Evolutionary conservation across 164 flowering plant genomes (phyloP), one percentile per base, ranked within the genome.

Genomic region (Malania oleifera): DNA sequence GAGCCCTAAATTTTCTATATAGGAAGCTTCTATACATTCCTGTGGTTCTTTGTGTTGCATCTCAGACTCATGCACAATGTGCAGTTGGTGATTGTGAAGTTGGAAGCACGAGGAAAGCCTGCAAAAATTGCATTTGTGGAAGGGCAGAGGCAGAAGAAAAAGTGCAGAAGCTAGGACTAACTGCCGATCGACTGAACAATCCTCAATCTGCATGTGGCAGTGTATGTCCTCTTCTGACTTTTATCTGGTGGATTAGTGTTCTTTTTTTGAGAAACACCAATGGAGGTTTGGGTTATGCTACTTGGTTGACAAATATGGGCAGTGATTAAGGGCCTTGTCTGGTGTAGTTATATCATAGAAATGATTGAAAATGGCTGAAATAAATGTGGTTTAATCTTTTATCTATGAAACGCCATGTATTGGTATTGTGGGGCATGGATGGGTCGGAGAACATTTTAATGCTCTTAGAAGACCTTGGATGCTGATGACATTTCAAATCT

Each of bases 121-220:
- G 99, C 83, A 95, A 95, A 72, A 89, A 89, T 63, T 95, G 99
- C 77, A 75, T 77, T 28, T 95, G 99, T 73, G 97, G 99, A 40
- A 71, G 95, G 65, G 99, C 96, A 29, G 97, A 88, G 66, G 91
- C 57, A 50, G 97, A 91, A 71, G 80, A 80, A 67, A 82, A 81
- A 61, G 88, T 73, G 18, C 52, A 55, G 71, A 86, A 88, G 70
- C 65, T 95, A 23, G 95, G 79, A n/a, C 72, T 78, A 26, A 85
- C 97, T 24, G 59, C 53, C 60, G 97, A 85, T 58, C 92, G 80
- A 63, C 23, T 95, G 20, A 60, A 77, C 28, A 95, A 89, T 74
- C 96, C 96, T 63, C 87, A 95, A 61, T 95, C 99, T 15, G 80
- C 93, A 37, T 95, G 99, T 77, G 99, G 99, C 77, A 95, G 60